Evolutionary conservation across 2,329 filamentous ascomycete species (phyloP).

Genomic region (Fusarium dlaminii): DNA sequence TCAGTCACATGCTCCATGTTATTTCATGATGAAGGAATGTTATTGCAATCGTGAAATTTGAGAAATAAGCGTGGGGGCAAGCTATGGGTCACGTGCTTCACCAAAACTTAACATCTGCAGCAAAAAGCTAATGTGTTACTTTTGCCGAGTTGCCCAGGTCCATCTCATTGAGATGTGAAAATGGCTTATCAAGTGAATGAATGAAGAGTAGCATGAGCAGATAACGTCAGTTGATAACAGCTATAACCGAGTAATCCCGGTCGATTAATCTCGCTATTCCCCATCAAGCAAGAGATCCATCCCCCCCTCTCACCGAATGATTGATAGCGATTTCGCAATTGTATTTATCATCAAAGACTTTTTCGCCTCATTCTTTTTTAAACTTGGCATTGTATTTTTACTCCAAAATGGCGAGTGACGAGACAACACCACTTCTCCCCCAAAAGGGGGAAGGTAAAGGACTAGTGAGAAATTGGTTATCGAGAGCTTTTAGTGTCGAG

Average conservation of each 20-base stretch:
- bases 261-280: conserved; percentile 2
- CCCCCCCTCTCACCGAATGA: conserved; percentile 24
- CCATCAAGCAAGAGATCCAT: conserved; percentile 1
- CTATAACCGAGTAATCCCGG: conserved; percentile 26
- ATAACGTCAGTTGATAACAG: neutral
- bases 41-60: neutral
- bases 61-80: rapidly evolving
- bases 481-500: conserved; percentile 44
- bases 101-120: neutral
- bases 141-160: rapidly evolving
- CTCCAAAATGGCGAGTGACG: conserved; percentile 34
- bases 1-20: neutral
- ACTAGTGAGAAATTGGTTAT: conserved; percentile 23
- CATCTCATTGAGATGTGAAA: neutral
- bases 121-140: rapidly evolving
- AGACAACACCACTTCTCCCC: conserved; percentile 37
- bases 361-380: neutral
- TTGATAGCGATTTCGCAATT: conserved; percentile 5
- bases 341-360: conserved; percentile 28
- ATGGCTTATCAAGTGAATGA: neutral
- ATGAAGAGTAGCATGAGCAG: neutral
- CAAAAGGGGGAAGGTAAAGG: conserved; percentile 11
- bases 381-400: conserved; percentile 5
- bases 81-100: neutral
- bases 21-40: neutral